These are phyloP conservation scores for Ustilago vetiveriae DNA, from an alignment of 1,284 basidiomycete species.

Conservation along the genomic window DNA sequence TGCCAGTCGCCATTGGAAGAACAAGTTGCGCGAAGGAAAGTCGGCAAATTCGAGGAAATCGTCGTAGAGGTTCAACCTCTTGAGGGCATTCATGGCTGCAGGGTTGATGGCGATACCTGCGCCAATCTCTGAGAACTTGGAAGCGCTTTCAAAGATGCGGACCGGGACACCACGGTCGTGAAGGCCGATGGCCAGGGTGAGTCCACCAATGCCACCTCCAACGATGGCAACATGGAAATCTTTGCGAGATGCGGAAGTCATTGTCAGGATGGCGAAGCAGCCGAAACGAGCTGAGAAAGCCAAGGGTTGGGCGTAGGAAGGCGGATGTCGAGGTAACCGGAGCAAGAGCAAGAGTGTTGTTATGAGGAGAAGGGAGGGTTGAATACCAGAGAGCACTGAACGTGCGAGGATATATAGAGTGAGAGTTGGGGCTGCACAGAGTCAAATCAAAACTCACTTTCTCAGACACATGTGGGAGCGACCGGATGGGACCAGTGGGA, in stretches of 20 bases:
- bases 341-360: neutral
- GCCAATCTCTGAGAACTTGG: constrained; percentile 44
- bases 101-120: constrained; percentile 41
- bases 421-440: too few species aligned
- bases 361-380: neutral
- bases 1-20: constrained; percentile 51
- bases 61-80: constrained; percentile 31
- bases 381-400: neutral
- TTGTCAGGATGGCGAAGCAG: too few species aligned
- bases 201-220: constrained; percentile 52
- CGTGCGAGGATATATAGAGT: constrained; percentile 6
- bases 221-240: constrained; percentile 45
- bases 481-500: too few species aligned
- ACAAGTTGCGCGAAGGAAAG: constrained; percentile 39
- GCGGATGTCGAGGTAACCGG: neutral
- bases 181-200: constrained; percentile 43
- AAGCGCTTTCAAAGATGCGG: constrained; percentile 42
- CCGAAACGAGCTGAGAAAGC: neutral
- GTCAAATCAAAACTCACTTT: too few species aligned
- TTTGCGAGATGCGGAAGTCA: constrained; percentile 11
- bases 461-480: too few species aligned
- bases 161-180: constrained; percentile 25
- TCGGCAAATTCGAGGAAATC: constrained; percentile 38
- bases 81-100: constrained; percentile 30
- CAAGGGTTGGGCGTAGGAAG: neutral